Conservation (phyloP, 176 grass and related monocot genomes). For the Cenchrus fungigraminus region DNA sequence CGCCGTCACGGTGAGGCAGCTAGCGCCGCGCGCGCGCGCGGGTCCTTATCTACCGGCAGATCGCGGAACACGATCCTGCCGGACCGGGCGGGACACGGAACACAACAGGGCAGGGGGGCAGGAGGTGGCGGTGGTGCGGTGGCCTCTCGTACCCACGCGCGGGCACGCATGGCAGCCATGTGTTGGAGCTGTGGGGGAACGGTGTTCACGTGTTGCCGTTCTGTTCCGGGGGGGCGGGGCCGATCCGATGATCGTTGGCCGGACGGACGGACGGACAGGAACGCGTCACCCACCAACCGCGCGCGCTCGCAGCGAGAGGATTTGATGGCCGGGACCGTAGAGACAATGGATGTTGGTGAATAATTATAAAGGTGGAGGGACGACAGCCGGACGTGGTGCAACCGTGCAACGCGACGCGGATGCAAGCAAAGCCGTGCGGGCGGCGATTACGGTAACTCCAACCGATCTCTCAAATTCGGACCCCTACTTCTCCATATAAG, state of each 20-base stretch:
- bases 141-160: too few relatives aligned
- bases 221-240: too few relatives aligned
- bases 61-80: neutral
- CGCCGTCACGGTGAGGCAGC: conserved; percentile 15
- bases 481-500: too few relatives aligned
- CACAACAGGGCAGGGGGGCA: too few relatives aligned
- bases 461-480: too few relatives aligned
- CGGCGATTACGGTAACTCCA: neutral
- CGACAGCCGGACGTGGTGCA: conserved; percentile 28
- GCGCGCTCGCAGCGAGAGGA: neutral
- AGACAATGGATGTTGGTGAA: neutral
- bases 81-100: neutral
- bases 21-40: neutral
- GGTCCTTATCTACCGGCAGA: conserved; percentile 8
- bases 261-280: conserved; percentile 12
- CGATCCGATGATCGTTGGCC: too few relatives aligned
- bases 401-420: neutral
- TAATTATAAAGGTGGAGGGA: neutral
- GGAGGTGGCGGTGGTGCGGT: too few relatives aligned
- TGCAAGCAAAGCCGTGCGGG: conserved; percentile 12
- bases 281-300: conserved; percentile 26
- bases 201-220: too few relatives aligned
- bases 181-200: too few relatives aligned
- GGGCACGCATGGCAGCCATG: too few relatives aligned
- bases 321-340: conserved; percentile 1